Evolutionary conservation across 805 yeast species (phyloP), one percentile per base, ranked within the genome.

Genomic region (Nakazawaea holstii): DNA sequence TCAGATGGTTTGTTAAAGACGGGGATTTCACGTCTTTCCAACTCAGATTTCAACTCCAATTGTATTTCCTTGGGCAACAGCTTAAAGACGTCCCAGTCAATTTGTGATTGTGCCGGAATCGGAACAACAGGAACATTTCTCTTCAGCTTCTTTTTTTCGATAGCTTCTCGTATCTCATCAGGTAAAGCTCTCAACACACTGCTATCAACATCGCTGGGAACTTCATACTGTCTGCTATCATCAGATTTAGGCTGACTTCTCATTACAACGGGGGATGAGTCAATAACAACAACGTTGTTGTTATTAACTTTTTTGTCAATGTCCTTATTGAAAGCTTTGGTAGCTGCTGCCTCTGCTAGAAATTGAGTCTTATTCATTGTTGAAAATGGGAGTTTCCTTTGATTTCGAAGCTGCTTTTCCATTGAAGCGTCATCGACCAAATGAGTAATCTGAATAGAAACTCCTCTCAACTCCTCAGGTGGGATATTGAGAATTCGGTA

Each of bases 391-490:
- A 72, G 51, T 35, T 59, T 61, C 59, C 57, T 62, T 47, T 70
- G 73, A 33, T 55, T 60, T 2, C 50, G 53, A 10, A 51, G 54
- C 4, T 55, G 54, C 24, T 53, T 55, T 33, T 55, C 57, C 24
- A 51, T 41, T 8, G 39, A 33, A 6, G 52, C 59, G 6, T 65
- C 66, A 45, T 69, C 72, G n/a, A 68, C 68, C 32, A 91, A 67
- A 53, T 79, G 79, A 7, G 75, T 72, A 65, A 89, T 71, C 27
- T 82, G 85, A 1, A 92, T 69, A 0, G 95, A 84, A 3, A 92
- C 65, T 0, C 97, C 97, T 42, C 97, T 67, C 8, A 91, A 62
- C 33, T 88, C 96, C 11, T 60, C 58, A 0, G 87, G 83, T 0
- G 84, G 82, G 41, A 86, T 73, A 30, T 74, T 73, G 33, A 87